Evolutionary conservation across 225 moss, liverwort and hornwort genomes (phyloP), one percentile per base, ranked within the genome.

Genomic region (Physcomitrellopsis africana): DNA sequence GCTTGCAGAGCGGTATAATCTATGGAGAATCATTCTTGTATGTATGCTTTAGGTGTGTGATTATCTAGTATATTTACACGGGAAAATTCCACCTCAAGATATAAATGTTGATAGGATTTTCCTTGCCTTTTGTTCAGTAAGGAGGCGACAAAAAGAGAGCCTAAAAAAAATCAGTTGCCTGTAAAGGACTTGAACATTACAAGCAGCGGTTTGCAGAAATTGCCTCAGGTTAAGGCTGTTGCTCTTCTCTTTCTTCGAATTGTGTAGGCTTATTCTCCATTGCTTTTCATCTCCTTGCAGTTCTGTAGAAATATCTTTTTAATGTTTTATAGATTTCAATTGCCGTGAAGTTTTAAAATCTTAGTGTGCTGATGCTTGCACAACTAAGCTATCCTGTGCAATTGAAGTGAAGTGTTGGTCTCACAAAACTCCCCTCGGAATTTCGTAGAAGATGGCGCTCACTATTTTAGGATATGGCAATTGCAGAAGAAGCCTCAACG

Each of bases 401-500:
- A 44, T 65, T n/a, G 9, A 37, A 48, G 41, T 47, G 29, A 75
- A 60, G 43, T 19, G 49, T 42, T 9, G 60, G 16, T 54, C 18
- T 63, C 51, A 45, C 27, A 15, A 44, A 52, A 45, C 0, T 1
- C 15, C 16, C 69, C 16, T 3, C 3, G 48, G 48, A 15, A 11
- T 49, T 13, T 18, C 16, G 11, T 63, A 0, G 47, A 53, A 41
- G 63, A 54, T 9, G 9, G 18, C 52, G 41, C 72, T 63, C 68
- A 83, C 46, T 49, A 67, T 69, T 66, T 44, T 8, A 17, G n/a
- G 24, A 22, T 43, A n/a, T 76, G 77, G 14, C 29, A 14, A 65
- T 20, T 80, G 80, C 82, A 87, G 87, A 80, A 77, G 72, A 85
- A 80, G 65, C 59, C 60, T 52, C 84, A 72, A 47, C 71, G 82